Percentiles rank a stretch among this genome's conserved stretches.
Evolutionary conservation across 805 yeast species (phyloP).

Genomic region (Scheffersomyces ergatensis): DNA sequence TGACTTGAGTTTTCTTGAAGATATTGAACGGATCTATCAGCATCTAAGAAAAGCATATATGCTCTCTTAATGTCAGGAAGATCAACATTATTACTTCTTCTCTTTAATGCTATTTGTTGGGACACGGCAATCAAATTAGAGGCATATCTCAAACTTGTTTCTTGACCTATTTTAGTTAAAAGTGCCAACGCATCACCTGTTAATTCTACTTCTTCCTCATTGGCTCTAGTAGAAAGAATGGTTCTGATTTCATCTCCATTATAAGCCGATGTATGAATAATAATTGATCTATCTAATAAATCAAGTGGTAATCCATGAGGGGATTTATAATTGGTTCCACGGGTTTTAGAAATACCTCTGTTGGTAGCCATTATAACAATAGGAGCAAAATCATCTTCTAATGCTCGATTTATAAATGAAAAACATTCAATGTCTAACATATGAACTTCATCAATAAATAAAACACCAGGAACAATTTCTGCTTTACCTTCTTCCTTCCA

Average conservation of each 20-base stretch:
- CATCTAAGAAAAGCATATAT: slow-evolving; percentile 82
- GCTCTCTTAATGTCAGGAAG: slow-evolving; percentile 83
- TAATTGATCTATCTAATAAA: slow-evolving; percentile 88
- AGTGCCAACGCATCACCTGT: slow-evolving; percentile 79
- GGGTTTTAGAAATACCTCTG: slow-evolving; percentile 88
- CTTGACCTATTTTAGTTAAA: slow-evolving; percentile 85
- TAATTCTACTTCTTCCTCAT: slow-evolving; percentile 89
- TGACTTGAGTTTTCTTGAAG: slow-evolving; percentile 66
- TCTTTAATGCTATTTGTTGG: slow-evolving; percentile 78
- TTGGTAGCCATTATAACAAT: slow-evolving; percentile 98
- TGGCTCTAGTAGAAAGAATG: slow-evolving; percentile 84
- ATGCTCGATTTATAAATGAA: slow-evolving; percentile 91
- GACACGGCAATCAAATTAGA: slow-evolving; percentile 88
- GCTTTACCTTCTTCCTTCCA: slow-evolving; percentile 99
- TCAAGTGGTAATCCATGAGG: slow-evolving; percentile 99
- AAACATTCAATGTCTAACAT: slow-evolving; percentile 98
- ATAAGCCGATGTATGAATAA: slow-evolving; percentile 82
- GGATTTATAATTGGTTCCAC: slow-evolving; percentile 90
- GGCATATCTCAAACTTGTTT: slow-evolving; percentile 89
- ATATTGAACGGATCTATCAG: slow-evolving; percentile 83
- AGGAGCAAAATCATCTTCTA: slow-evolving; percentile 96
- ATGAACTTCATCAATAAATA: slow-evolving; percentile 97
- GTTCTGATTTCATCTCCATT: slow-evolving; percentile 79
- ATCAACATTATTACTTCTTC: slow-evolving; percentile 70
- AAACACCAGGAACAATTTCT: slow-evolving; percentile 94